Percentiles rank a stretch among this genome's conserved stretches.
Evolutionary conservation across 2,329 filamentous ascomycete species (phyloP).

Genomic region (Nannizzia gypsea): DNA sequence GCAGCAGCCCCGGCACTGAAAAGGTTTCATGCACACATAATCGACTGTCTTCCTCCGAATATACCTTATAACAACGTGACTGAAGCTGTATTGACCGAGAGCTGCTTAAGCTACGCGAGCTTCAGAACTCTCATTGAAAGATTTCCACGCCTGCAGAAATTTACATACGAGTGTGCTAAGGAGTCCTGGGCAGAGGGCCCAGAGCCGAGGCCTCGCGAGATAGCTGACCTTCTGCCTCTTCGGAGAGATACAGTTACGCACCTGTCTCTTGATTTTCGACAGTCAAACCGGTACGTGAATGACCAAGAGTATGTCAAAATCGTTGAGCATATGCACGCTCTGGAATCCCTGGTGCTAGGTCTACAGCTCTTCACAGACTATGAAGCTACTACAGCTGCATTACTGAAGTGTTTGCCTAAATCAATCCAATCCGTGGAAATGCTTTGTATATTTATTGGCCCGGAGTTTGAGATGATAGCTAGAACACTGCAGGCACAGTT

Average conservation of each 20-base stretch:
- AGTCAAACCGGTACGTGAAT: not conserved
- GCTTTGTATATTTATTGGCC: not conserved
- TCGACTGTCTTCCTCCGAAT: not conserved
- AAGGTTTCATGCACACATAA: not conserved
- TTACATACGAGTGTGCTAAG: not conserved
- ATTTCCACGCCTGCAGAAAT: not conserved
- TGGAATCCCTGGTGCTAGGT: not conserved
- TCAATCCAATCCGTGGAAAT: not conserved
- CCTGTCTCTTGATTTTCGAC: not conserved
- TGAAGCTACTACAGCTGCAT: not conserved
- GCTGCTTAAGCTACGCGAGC: not conserved
- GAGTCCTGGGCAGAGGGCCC: not conserved
- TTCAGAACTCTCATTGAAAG: not conserved
- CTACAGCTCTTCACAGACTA: not conserved
- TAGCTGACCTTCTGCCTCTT: not conserved
- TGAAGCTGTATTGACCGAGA: not conserved
- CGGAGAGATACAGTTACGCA: not conserved
- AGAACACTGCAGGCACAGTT: too few relatives aligned
- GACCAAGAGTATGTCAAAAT: not conserved
- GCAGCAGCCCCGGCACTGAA: not conserved
- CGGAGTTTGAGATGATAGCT: too few relatives aligned
- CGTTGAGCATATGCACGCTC: not conserved
- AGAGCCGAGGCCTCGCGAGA: not conserved
- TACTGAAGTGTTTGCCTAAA: not conserved
- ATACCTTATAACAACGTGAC: not conserved